Base-by-base conservation (phyloP, 805 yeast genomes). In the Ogataea methylovora region DNA sequence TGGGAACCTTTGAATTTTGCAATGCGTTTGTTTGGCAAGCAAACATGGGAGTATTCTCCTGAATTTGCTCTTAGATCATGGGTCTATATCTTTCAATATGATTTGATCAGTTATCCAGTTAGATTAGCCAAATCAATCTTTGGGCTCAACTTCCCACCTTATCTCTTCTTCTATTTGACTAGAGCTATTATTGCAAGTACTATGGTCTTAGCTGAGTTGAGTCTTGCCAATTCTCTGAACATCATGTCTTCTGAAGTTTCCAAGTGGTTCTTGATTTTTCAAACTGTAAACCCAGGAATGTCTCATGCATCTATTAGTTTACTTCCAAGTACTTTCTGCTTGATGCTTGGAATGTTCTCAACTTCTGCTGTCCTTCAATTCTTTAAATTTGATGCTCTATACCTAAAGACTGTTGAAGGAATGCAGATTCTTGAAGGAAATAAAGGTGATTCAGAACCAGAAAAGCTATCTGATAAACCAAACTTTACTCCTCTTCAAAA, bases 31-130 rank as follows among this genome's bases (percentile, higher is more conserved):
- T 85, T 86, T 54, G 97, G 97, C 2, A 83, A 87, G 46, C 87
- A 87, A 56, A 88, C 97, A 0, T 88, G 97, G 97, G 97, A 88
- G 52, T 90, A 88, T 54, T 84, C 95, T 0, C 96, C 97, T 0
- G 82, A 71, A 35, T 85, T 73, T 49, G 85, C 95, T 13, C 84
- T 88, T 35, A 61, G 97, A 43, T 84, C 95, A 2, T 90, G 92
- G 77, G 69, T 83, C 2, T 87, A 82, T 46, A 60, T 88, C 19
- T 40, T 76, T 6, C 84, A 75, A 2, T 70, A 67, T 44, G 35
- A 46, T 0, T 11, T 54, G 5, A 32, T 54, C 12, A 43, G 46
- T 10, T 49, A 40, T 31, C 56, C 59, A 3, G 29, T 53, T 15
- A 34, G 36, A 8, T 29, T 40, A 31, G 8, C 50, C 12, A 27